Base-by-base conservation (phyloP, 2,329 filamentous ascomycete genomes). In the Dactylellina drechsleri region DNA sequence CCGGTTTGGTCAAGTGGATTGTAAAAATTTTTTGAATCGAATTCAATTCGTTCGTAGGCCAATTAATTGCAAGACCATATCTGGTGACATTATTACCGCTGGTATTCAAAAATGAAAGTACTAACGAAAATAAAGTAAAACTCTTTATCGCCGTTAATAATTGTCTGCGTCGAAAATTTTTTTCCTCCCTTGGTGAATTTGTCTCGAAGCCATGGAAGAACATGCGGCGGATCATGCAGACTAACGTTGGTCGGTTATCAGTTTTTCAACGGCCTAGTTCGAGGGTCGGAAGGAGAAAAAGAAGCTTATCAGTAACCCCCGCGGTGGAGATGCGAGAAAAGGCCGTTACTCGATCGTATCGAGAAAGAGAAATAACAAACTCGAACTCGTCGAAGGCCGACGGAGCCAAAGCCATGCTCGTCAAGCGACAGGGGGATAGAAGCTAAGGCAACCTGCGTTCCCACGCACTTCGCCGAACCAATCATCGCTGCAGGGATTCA, bases 311-410 rank as follows among this genome's bases (percentile, higher is more conserved):
- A 61, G 68, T 54, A 36, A 20, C 68, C 68, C 68, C 68, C 68
- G 68, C 68, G 68, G 68, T 40, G 40, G 15, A 58, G 31, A 36
- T 36, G 2, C 40, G 28, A 31, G 16, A 47, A 60, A 49, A 43
- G 65, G 47, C 45, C 58, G 64, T 73, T 73, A 73, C 68, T 73
- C 68, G 60, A 73, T 73, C 60, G 60, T 66, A 73, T 73, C 68
- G 61, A 73, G 68, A 66, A 66, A 73, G 60, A 73, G 61, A 73
- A 73, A 73, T 61, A 41, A 28, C 31, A n/a, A 56, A 28, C 4
- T 47, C 23, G 15, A 53, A 60, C 36, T 6, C 60, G 5, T 59
- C 23, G 15, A 53, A 60, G 54, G 15, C 60, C 60, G 43, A 57
- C 20, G 18, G 68, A 70, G 8, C 66, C 31, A 36, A 10, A 36